A percentile compares a stretch with the other conserved stretches of the same genome.
Conservation (phyloP, 2,329 filamentous ascomycete genomes). For the Pyrenophora teres region DNA sequence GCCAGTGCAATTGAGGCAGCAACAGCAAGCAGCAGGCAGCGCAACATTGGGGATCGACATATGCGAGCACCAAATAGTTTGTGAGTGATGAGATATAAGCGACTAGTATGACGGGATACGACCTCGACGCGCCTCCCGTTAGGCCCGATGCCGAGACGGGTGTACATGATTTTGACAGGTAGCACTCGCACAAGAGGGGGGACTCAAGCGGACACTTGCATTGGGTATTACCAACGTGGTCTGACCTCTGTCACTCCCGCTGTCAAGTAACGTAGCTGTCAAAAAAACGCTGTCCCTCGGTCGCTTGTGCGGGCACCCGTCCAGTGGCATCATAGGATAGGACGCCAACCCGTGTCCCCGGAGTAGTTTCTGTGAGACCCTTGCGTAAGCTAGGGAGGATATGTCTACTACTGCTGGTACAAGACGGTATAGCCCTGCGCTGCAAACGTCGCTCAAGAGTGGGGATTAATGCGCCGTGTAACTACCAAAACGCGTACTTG, state of each 20-base stretch:
- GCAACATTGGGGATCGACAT: conserved; percentile 21
- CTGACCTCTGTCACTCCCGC: conserved; percentile 36
- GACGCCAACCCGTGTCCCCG: conserved; percentile 39
- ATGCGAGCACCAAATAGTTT: conserved; percentile 19
- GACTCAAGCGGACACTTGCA: conserved; percentile 6
- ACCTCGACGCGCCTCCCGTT: conserved; percentile 22
- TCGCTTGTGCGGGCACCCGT: conserved; percentile 34
- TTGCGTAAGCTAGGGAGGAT: conserved; percentile 22
- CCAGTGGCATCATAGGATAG: conserved; percentile 24
- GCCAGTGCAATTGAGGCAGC: conserved; percentile 18
- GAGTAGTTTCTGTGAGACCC: conserved; percentile 21
- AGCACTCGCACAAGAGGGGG: conserved; percentile 29
- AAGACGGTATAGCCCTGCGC: conserved; percentile 36
- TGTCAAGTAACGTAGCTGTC: conserved; percentile 42
- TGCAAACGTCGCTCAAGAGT: conserved; percentile 38
- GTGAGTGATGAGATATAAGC: conserved; percentile 22
- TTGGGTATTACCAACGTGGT: conserved; percentile 31
- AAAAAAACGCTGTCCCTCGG: conserved; percentile 30
- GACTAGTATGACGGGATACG: conserved; percentile 30
- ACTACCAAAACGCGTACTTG: conserved; percentile 36
- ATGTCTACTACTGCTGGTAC: conserved; percentile 29
- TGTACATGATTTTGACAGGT: conserved; percentile 37
- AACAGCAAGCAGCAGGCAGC: conserved; percentile 31
- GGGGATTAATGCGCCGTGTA: conserved; percentile 29
- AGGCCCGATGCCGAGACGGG: conserved; percentile 24